Percentiles rank a stretch among this genome's conserved stretches.
phyloP scores from a whole-genome alignment of 2,329 filamentous ascomycete genomes.

The Teratosphaeria epicoccoides region DNA sequence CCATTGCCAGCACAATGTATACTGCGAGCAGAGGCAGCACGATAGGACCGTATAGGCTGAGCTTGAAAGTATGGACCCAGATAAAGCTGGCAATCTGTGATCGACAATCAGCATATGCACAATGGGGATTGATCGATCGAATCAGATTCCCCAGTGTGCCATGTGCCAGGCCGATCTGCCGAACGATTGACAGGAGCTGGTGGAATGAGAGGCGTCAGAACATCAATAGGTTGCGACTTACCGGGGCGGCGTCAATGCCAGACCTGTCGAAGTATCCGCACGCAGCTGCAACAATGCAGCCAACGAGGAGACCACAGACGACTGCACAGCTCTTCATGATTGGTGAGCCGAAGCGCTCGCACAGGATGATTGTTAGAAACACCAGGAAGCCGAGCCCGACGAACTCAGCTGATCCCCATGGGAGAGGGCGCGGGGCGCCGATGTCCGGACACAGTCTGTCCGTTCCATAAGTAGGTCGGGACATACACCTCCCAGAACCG shows the following conservation, averaged over 20 bases:
- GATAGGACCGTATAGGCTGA: slow-evolving; percentile 60
- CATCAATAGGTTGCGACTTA: slow-evolving; percentile 10
- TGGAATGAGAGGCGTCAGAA: too few relatives aligned
- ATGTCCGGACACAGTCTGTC: slow-evolving; percentile 58
- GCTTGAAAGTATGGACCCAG: slow-evolving; percentile 68
- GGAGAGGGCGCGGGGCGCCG: slow-evolving; percentile 57
- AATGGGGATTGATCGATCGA: too few relatives aligned
- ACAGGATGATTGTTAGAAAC: slow-evolving; percentile 67
- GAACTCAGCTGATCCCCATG: slow-evolving; percentile 69
- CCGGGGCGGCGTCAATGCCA: slow-evolving; percentile 61
- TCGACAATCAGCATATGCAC: not conserved
- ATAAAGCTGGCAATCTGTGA: slow-evolving; percentile 52
- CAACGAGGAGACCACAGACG: slow-evolving; percentile 50
- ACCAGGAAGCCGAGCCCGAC: slow-evolving; percentile 71
- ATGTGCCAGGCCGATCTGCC: too few relatives aligned
- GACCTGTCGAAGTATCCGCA: slow-evolving; percentile 66
- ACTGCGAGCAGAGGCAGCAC: slow-evolving; percentile 57
- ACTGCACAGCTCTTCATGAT: slow-evolving; percentile 77
- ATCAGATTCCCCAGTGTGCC: too few relatives aligned
- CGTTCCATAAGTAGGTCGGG: slow-evolving; percentile 37
- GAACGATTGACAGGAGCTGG: too few relatives aligned
- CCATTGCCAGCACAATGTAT: slow-evolving; percentile 62
- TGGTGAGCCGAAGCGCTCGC: slow-evolving; percentile 69
- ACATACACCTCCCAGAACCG: slow-evolving; percentile 51
- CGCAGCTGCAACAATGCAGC: slow-evolving; percentile 69